Evolutionary conservation across 768 basidiomycete species (phyloP), one percentile per base, ranked within the genome.

Genomic region (Tulasnella sp.): DNA sequence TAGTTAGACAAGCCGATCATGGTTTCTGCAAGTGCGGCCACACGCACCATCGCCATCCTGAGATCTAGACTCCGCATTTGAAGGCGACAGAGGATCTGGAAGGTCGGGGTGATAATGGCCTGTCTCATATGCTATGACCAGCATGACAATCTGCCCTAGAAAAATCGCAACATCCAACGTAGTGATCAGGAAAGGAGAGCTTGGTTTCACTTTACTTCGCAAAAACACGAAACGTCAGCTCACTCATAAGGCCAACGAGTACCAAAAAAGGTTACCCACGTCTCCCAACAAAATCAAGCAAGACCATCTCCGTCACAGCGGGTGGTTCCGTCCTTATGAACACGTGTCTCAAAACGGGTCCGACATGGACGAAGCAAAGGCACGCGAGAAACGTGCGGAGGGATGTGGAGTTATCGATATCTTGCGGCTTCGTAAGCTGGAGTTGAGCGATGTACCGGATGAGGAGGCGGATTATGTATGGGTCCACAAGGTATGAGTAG

Each of bases 201-300:
- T 19, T 32, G 61, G 60, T 13, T 29, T 45, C 27, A 42, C 62
- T 63, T 5, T 11, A 21, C 21, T 17, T 11, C 19, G 19, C 19
- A 8, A 23, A 24, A 27, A n/a, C 4, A 26, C 29, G 23, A 13
- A 11, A 19, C 23, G 26, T 59, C 49, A 51, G 34, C 47, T 23
- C 13, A 17, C 48, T 11, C 11, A 21, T 27, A 56, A 10, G 42
- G 17, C 17, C 29, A 29, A 56, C 19, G 21, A 26, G 19, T 27
- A 42, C 53, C n/a, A 38, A 23, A 13, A 13, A 52, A 13, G 19
- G 8, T 10, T 21, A 59, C 56, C 43, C 24, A 61, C 62, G 24
- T 52, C 62, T n/a, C 11, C 62, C 62, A 45, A 63, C 45, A 53
- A 63, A 63, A 44, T 63, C 62, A 3, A 63, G 52, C n/a, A 63